These are phyloP conservation scores for Candida sanyaensis DNA, from an alignment of 1,139 yeast genomes.

Conservation along the genomic window DNA sequence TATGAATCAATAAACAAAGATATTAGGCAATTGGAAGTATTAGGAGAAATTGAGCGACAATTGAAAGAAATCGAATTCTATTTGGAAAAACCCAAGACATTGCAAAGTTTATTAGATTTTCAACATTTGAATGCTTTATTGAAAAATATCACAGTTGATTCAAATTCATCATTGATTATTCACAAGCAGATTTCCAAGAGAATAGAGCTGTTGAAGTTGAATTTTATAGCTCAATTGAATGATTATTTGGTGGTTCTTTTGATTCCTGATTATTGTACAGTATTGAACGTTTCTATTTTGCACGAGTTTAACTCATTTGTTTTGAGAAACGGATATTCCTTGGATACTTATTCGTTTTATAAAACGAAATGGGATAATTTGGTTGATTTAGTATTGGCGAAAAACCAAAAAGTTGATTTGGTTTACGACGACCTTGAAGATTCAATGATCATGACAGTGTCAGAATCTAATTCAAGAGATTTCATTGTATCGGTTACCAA, in stretches of 20 bases:
- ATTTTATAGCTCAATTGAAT: slow-evolving; percentile 19
- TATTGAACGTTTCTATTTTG: slow-evolving; percentile 15
- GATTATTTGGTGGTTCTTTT: slow-evolving; percentile 18
- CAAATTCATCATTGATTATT: slow-evolving; percentile 10
- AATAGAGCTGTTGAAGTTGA: slow-evolving; percentile 7
- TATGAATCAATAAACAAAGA: slow-evolving; percentile 16
- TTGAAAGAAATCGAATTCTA: slow-evolving; percentile 22
- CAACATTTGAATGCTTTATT: slow-evolving; percentile 15
- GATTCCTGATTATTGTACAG: slow-evolving; percentile 25
- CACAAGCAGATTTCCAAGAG: slow-evolving; percentile 12
- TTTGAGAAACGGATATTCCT: slow-evolving; percentile 12
- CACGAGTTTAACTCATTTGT: slow-evolving; percentile 16
- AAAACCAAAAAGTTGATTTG: slow-evolving; percentile 13
- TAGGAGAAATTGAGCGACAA: slow-evolving; percentile 24
- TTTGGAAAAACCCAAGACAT: slow-evolving; percentile 13
- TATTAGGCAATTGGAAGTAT: slow-evolving; percentile 21
- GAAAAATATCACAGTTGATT: slow-evolving; percentile 3
- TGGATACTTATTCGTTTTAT: slow-evolving; percentile 10
- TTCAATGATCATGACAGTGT: background rate
- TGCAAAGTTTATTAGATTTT: slow-evolving; percentile 15
- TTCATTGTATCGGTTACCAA: slow-evolving; percentile 23
- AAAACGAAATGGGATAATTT: slow-evolving; percentile 15
- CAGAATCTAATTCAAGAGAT: background rate
- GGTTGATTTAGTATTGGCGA: slow-evolving; percentile 11
- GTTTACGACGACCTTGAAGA: slow-evolving; percentile 15